Evolutionary conservation across 768 basidiomycete genomes (phyloP).

Genomic region (Suillus clintonianus): DNA sequence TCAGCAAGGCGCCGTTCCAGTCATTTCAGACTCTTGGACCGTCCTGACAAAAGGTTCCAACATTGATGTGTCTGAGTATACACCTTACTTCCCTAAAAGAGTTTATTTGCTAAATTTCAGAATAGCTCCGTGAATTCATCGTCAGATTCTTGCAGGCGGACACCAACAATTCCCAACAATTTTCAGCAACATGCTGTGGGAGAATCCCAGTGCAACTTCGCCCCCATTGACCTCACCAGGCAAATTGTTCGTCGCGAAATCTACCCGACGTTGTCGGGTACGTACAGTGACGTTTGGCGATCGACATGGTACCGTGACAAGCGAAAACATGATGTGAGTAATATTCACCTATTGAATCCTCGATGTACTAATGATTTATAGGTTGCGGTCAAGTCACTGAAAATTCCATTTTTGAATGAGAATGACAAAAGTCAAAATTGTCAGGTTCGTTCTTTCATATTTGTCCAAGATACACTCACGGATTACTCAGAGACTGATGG

Average conservation of each 20-base stretch:
- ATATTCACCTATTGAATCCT: background rate
- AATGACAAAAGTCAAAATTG: background rate
- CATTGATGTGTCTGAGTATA: background rate
- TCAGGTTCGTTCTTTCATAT: background rate
- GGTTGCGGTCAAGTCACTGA: conserved; percentile 1
- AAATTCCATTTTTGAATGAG: background rate
- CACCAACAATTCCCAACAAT: background rate
- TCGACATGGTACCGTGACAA: background rate
- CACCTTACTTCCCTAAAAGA: background rate
- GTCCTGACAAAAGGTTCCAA: background rate
- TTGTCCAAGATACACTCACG: background rate
- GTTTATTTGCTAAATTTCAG: background rate
- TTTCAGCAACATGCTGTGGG: background rate
- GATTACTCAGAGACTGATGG: background rate
- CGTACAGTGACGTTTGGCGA: background rate
- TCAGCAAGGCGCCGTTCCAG: background rate
- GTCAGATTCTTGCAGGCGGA: background rate
- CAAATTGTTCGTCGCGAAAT: background rate
- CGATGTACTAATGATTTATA: background rate
- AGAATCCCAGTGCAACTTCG: background rate
- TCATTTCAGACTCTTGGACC: background rate
- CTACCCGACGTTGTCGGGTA: background rate
- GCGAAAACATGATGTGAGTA: background rate
- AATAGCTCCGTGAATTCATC: background rate
- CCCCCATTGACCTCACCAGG: background rate